Evolutionary conservation across 441 rosid species (phyloP).

Genomic region (Euphorbia schlechtendalii): DNA sequence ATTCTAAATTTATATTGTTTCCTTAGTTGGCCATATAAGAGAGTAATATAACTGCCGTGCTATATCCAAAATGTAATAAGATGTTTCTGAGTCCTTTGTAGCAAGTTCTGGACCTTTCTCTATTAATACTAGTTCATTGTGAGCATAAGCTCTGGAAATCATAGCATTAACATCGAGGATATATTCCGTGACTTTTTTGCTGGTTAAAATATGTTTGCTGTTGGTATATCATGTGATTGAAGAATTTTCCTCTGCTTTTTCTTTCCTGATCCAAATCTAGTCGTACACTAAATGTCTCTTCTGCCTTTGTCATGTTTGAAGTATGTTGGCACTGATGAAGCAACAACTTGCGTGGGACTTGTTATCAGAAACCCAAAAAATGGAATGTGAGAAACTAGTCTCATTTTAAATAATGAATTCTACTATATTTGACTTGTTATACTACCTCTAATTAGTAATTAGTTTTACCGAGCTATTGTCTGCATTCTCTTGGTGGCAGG

Average conservation of each 20-base stretch:
- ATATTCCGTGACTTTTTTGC: not conserved
- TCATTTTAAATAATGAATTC: not conserved
- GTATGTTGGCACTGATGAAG: conserved; percentile 71
- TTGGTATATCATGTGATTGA: not conserved
- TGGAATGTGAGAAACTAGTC: conserved; percentile 49
- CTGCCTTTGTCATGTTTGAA: not conserved
- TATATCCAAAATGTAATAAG: not conserved
- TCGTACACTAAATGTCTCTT: not conserved
- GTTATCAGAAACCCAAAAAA: conserved; percentile 57
- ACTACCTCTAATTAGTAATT: not conserved
- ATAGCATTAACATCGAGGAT: not conserved
- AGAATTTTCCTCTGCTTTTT: not conserved
- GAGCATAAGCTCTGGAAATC: not conserved
- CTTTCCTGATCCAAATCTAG: not conserved
- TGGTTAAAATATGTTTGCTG: not conserved
- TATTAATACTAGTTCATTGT: not conserved
- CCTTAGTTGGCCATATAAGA: not conserved
- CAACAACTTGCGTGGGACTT: conserved; percentile 78
- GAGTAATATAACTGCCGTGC: not conserved
- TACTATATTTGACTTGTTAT: not conserved
- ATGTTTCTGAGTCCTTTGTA: not conserved
- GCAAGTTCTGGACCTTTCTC: not conserved
- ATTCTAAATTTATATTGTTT: not conserved
- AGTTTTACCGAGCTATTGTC: not conserved
- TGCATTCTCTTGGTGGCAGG: conserved; percentile 37